These are phyloP conservation scores for Rhizodiscina lignyota DNA, from an alignment of 495 filamentous ascomycete genomes.

Conservation along the genomic window DNA sequence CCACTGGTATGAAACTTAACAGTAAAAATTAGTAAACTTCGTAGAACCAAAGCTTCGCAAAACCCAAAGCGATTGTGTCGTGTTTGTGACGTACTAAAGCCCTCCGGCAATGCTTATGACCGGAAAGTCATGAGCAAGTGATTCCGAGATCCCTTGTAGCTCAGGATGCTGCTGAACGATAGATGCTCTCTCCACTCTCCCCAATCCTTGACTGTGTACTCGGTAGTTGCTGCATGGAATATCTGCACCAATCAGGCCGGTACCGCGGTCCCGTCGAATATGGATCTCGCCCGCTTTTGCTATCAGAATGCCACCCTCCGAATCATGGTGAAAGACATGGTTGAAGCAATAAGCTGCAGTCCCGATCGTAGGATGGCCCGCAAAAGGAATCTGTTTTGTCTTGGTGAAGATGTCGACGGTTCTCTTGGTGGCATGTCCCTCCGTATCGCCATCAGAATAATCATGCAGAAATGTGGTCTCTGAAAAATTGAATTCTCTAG, in stretches of 20 bases:
- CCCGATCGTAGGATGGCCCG: slow-evolving; percentile 67
- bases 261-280: slow-evolving; percentile 22
- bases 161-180: too few relatives aligned
- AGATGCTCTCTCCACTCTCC: too few relatives aligned
- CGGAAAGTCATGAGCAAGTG: too few relatives aligned
- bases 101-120: too few relatives aligned
- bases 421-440: slow-evolving; percentile 10
- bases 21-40: too few relatives aligned
- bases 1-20: slow-evolving; percentile 39
- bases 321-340: slow-evolving; percentile 1
- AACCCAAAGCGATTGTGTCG: too few relatives aligned
- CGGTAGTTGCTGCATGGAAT: slow-evolving; percentile 35
- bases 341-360: slow-evolving; percentile 33
- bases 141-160: too few relatives aligned
- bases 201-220: slow-evolving; percentile 14
- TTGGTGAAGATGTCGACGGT: slow-evolving; percentile 58
- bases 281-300: slow-evolving; percentile 50
- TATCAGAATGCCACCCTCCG: slow-evolving; percentile 6
- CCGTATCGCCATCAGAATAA: too few relatives aligned
- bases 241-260: slow-evolving; percentile 27
- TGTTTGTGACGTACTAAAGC: slow-evolving; percentile 45
- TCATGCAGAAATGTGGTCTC: slow-evolving; percentile 68
- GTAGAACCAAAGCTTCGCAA: too few relatives aligned
- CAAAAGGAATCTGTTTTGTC: slow-evolving; percentile 48
- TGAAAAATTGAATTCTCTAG: slow-evolving; percentile 69